A percentile compares a stretch with the other conserved stretches of the same genome.
phyloP scores from a whole-genome alignment of 805 yeast genomes.

The Scheffersomyces lignosus region DNA sequence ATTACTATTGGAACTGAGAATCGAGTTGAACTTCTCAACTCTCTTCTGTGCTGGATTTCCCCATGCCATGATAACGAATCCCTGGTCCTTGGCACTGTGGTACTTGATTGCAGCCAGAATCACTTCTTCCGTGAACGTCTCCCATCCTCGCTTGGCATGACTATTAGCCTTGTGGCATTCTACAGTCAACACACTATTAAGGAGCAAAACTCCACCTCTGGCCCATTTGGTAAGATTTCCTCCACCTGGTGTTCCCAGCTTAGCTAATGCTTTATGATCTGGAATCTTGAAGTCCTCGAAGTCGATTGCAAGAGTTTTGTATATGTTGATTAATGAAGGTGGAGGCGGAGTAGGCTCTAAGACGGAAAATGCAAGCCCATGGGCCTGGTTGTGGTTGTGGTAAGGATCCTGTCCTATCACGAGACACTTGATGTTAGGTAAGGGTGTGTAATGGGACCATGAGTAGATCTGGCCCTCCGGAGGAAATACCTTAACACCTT shows the following conservation, averaged over 20 bases:
- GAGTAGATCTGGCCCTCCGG: constrained; percentile 77
- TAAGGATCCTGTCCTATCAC: constrained; percentile 96
- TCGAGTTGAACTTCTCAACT: constrained; percentile 35
- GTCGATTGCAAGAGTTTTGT: constrained; percentile 63
- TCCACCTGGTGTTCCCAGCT: constrained; percentile 37
- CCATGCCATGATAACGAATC: constrained; percentile 79
- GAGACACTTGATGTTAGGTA: constrained; percentile 69
- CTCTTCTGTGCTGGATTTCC: constrained; percentile 73
- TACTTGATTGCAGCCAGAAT: constrained; percentile 52
- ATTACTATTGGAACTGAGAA: constrained; percentile 10
- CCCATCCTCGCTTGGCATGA: constrained; percentile 93
- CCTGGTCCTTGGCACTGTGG: constrained; percentile 39
- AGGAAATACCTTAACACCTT: constrained; percentile 66
- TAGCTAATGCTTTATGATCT: constrained; percentile 24
- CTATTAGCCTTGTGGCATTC: constrained; percentile 92
- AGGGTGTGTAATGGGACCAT: constrained; percentile 86
- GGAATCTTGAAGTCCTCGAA: constrained; percentile 72
- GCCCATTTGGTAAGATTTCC: constrained; percentile 87
- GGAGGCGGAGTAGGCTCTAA: constrained; percentile 74
- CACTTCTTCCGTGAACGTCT: constrained; percentile 75
- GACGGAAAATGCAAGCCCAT: constrained; percentile 93
- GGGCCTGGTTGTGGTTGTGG: constrained; percentile 91
- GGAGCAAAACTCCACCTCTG: constrained; percentile 76
- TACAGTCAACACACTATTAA: constrained; percentile 88
- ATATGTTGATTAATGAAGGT: constrained; percentile 86